Evolutionary conservation across 352 stramenopile genomes (phyloP), one percentile per base, ranked within the genome.

Genomic region (Globisporangium apiculatum): DNA sequence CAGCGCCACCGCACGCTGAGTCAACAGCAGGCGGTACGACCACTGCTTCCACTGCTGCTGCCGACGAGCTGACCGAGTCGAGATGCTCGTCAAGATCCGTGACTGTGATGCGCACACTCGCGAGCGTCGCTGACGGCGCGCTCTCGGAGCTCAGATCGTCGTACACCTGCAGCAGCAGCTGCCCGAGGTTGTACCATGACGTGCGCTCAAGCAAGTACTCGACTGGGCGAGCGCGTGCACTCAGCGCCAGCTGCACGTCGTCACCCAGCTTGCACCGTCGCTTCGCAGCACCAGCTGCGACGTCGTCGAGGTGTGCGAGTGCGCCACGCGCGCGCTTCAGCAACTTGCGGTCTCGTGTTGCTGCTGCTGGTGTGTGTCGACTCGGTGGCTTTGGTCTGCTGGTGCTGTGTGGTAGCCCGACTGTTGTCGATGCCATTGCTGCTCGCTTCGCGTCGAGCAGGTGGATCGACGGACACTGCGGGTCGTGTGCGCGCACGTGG

Each of bases 141-240:
- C 59, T 48, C 40, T 73, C 67, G n/a, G 62, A 72, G 35, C 67
- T 71, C 10, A 67, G 69, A 6, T 90, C 80, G 36, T 90, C 77
- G 55, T 82, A 87, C 2, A 75, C 75, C 61, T 86, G 67, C 15
- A 90, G 61, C 41, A 90, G 58, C 8, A 90, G 43, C 62, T 84
- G 77, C 1, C 80, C 80, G 3, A 90, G 55, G 18, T 45, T 69
- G 42, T 54, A 65, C 80, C 80, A 90, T 8, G 77, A 85, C 1
- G 58, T 56, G 45, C 74, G 51, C 35, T 73, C 61, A 37, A 90
- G 58, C 18, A 71, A 48, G 55, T 83, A 90, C 47, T 64, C 58
- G 5, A 75, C 61, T 10, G 62, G 31, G 15, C 57, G 31, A 12
- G 56, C 68, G 36, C 40, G 59, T 8, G 24, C 51, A 35, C 60